Conservation (phyloP, 2,329 filamentous ascomycete species). For the Penicillium sp. region DNA sequence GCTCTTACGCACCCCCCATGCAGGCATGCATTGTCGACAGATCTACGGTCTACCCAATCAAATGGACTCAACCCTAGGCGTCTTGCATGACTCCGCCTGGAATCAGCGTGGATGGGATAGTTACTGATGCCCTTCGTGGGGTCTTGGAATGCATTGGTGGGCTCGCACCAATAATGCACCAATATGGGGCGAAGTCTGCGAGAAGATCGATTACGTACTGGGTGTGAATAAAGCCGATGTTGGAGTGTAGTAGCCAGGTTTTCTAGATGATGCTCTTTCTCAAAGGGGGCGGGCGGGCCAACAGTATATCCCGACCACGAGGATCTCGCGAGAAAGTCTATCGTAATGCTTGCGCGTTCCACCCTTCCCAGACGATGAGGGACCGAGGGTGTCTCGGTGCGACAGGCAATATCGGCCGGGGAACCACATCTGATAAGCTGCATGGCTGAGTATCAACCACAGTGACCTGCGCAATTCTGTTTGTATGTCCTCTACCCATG, state of each 20-base stretch:
- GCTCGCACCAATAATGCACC: not conserved
- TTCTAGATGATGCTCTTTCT: not conserved
- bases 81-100: constrained; percentile 15
- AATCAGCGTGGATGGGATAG: not conserved
- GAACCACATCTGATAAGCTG: not conserved
- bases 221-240: not conserved
- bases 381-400: not conserved
- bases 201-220: constrained; percentile 4
- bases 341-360: too few species aligned
- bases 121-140: not conserved
- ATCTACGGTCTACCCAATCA: constrained; percentile 3
- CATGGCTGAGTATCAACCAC: not conserved
- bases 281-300: not conserved
- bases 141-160: not conserved
- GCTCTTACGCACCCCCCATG: constrained; percentile 1
- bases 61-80: not conserved
- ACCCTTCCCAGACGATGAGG: too few species aligned
- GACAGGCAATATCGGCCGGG: not conserved
- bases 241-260: not conserved
- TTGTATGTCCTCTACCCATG: too few species aligned
- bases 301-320: not conserved
- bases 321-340: not conserved
- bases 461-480: not conserved
- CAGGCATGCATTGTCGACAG: not conserved
- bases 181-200: not conserved